Evolutionary conservation across 2,329 filamentous ascomycete species (phyloP).

Genomic region (Fusarium haematococcum): DNA sequence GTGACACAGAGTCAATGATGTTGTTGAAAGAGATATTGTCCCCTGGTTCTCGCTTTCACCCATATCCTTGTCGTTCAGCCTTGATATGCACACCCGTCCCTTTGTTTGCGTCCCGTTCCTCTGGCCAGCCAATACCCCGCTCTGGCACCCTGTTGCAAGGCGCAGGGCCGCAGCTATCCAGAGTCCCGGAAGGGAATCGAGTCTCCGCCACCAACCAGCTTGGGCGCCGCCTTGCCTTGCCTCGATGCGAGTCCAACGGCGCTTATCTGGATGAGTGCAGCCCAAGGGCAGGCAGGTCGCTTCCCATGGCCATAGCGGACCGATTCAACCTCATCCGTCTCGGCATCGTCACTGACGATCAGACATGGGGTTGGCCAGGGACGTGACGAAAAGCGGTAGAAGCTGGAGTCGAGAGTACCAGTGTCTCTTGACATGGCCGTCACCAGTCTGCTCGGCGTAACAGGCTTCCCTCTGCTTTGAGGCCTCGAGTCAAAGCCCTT

Average conservation of each 20-base stretch:
- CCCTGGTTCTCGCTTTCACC: constrained; percentile 14
- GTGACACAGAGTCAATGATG: constrained; percentile 21
- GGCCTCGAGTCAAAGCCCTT: constrained; percentile 27
- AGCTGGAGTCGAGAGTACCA: background rate
- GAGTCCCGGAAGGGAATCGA: constrained; percentile 33
- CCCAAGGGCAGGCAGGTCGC: constrained; percentile 13
- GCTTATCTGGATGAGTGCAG: constrained; percentile 29
- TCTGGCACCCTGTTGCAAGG: constrained; percentile 33
- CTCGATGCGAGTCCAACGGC: constrained; percentile 23
- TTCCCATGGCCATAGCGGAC: constrained; percentile 7
- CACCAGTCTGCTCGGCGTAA: constrained; percentile 13
- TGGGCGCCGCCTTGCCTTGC: constrained; percentile 28
- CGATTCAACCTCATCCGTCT: constrained; percentile 18
- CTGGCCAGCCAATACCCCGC: constrained; percentile 29
- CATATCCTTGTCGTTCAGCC: constrained; percentile 23
- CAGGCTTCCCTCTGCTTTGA: constrained; percentile 28
- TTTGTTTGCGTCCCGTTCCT: constrained; percentile 21
- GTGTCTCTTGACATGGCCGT: background rate
- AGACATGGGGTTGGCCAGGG: background rate
- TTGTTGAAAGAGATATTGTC: constrained; percentile 3
- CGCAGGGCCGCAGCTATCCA: constrained; percentile 40
- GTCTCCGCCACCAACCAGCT: constrained; percentile 37
- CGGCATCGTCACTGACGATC: constrained; percentile 20
- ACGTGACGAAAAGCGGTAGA: constrained; percentile 6
- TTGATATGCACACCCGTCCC: constrained; percentile 30